These are phyloP conservation scores for Candida patagonica DNA, from an alignment of 805 yeast species.

Conservation along the genomic window DNA sequence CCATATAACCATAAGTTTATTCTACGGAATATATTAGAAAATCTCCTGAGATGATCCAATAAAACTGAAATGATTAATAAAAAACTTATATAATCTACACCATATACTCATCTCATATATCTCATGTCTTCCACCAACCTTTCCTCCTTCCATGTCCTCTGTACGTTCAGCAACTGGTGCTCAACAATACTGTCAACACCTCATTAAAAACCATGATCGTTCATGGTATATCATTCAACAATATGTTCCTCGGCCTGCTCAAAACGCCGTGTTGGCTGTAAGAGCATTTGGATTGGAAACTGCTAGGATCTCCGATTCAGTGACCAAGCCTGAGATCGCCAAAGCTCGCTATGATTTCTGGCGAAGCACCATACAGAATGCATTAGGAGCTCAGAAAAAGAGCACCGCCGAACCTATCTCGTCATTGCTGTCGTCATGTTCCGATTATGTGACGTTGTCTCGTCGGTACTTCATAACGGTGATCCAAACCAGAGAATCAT, in stretches of 20 bases:
- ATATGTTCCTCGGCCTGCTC: constrained; percentile 56
- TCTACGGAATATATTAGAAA: too few relatives aligned
- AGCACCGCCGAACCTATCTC: constrained; percentile 55
- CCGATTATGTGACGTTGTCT: constrained; percentile 43
- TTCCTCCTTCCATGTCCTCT: too few relatives aligned
- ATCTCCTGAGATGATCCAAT: too few relatives aligned
- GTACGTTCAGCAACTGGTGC: constrained; percentile 20
- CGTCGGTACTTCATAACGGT: constrained; percentile 48
- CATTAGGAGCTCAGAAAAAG: constrained; percentile 26
- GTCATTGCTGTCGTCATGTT: constrained; percentile 44
- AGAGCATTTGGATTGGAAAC: constrained; percentile 60
- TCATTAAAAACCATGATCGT: constrained; percentile 38
- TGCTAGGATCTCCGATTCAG: constrained; percentile 39
- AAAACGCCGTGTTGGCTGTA: constrained; percentile 54
- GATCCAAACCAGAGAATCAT: constrained; percentile 48
- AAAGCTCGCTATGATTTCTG: constrained; percentile 60
- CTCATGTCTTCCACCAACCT: too few relatives aligned
- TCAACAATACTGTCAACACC: constrained; percentile 37
- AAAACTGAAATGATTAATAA: too few relatives aligned
- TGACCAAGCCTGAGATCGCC: constrained; percentile 28
- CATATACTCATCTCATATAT: too few relatives aligned
- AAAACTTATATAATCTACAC: too few relatives aligned
- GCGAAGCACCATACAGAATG: constrained; percentile 49
- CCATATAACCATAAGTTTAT: too few relatives aligned
- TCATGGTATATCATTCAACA: constrained; percentile 59